These are phyloP conservation scores for Trichosporon sp. DNA, from an alignment of 1,284 basidiomycete genomes.

Conservation along the genomic window DNA sequence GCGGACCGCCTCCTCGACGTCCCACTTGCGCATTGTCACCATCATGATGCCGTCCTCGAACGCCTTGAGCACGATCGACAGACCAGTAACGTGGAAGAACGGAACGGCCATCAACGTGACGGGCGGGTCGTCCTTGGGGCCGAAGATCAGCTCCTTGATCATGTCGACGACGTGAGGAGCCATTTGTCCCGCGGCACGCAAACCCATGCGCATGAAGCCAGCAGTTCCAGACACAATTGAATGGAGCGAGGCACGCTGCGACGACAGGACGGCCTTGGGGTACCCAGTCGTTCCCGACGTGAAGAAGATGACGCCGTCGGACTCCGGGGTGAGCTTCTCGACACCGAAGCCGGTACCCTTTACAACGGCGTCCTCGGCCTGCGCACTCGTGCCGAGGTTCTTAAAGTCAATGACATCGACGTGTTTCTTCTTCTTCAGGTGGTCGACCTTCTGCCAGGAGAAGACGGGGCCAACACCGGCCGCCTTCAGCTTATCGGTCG, in stretches of 20 bases:
- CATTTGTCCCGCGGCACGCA: background rate
- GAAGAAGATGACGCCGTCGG: conserved; percentile 51
- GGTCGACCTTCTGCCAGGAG: conserved; percentile 24
- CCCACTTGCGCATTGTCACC: conserved; percentile 47
- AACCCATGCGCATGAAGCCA: conserved; percentile 1
- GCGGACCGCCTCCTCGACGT: conserved; percentile 40
- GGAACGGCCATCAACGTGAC: conserved; percentile 43
- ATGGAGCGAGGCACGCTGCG: conserved; percentile 48
- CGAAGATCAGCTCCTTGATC: conserved; percentile 33
- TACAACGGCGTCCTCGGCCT: background rate
- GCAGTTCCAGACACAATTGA: conserved; percentile 19
- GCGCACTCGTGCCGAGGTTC: background rate
- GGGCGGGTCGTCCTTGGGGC: conserved; percentile 17
- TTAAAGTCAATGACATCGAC: conserved; percentile 22
- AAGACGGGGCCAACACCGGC: conserved; percentile 11
- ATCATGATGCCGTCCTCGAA: conserved; percentile 46
- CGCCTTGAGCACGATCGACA: conserved; percentile 46
- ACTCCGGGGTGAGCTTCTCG: conserved; percentile 40
- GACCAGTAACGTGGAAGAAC: conserved; percentile 52
- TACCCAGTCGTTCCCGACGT: conserved; percentile 41
- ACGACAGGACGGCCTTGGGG: conserved; percentile 49
- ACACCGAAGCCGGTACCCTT: conserved; percentile 29
- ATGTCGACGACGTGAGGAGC: conserved; percentile 32
- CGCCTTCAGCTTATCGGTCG: conserved; percentile 8
- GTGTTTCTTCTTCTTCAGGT: conserved; percentile 23